Evolutionary conservation across 805 yeast genomes (phyloP), one percentile per base, ranked within the genome.

Genomic region (Komagataella pseudopastoris): DNA sequence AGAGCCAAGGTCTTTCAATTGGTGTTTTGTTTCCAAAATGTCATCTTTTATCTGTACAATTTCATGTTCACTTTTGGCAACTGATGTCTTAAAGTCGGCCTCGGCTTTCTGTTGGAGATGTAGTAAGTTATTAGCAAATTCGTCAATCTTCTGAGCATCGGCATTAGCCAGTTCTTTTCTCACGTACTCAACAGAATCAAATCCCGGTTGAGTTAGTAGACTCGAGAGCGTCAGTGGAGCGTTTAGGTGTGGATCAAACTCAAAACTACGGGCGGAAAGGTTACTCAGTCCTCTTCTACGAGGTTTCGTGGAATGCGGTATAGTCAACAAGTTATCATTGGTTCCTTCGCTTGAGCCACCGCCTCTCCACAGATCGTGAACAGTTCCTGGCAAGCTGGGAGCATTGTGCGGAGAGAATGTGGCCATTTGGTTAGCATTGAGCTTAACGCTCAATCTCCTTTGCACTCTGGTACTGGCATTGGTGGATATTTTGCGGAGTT

Each of bases 141-240:
- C 79, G 58, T 85, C 89, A 39, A 87, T 83, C 54, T 82, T 85
- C 1, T 78, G 65, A 2, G 90, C 91, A 6, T 84, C 77, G 1
- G 88, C 87, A 55, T 79, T 76, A 8, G 79, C 69, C 54, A 87
- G 62, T 51, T 78, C 76, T 12, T 68, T 60, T 10, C 71, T 70
- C 3, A 80, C 75, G 58, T 72, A 80, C 2, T 58, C 52, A 22
- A 70, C 70, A 1, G 84, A 79, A 55, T 77, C 71, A 55, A 76
- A 78, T 2, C 63, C 54, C 2, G 70, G 68, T 2, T 30, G 39
- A 3, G 39, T 14, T 30, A 30, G 14, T 14, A 30, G 12, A 2
- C 5, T 30, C 5, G 39, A 14, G 14, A 30, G 39, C 10, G 39
- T 30, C 39, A 10, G 39, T 30, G 39, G 14, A 30, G 39, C 39